These are phyloP conservation scores for Rhodotorula mucilaginosa DNA, from an alignment of 1,284 basidiomycete genomes.

Conservation along the genomic window DNA sequence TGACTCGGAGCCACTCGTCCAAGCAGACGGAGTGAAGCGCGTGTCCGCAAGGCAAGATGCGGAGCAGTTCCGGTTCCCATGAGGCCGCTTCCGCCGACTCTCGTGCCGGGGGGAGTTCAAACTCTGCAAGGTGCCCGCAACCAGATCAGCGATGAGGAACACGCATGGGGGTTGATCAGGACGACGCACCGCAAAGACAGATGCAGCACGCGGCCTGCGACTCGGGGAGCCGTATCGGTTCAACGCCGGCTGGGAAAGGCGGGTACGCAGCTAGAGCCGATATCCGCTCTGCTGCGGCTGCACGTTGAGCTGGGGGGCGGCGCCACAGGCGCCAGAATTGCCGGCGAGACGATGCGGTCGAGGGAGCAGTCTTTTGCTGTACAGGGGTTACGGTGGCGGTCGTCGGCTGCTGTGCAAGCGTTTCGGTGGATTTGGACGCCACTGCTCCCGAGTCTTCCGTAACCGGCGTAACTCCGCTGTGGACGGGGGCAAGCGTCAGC, in stretches of 20 bases:
- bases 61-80: slow-evolving; percentile 19
- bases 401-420: neutral
- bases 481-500: neutral
- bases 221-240: slow-evolving; percentile 16
- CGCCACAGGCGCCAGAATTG: slow-evolving; percentile 30
- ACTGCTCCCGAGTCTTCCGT: neutral
- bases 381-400: neutral
- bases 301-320: neutral
- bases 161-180: neutral
- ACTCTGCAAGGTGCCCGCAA: slow-evolving; percentile 11
- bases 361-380: neutral
- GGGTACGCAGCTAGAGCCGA: neutral
- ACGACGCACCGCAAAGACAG: slow-evolving; percentile 22
- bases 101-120: slow-evolving; percentile 24
- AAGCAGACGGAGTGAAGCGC: slow-evolving; percentile 30
- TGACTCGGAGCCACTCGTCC: slow-evolving; percentile 27
- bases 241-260: slow-evolving; percentile 19
- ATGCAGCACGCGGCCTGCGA: slow-evolving; percentile 33
- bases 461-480: slow-evolving; percentile 2
- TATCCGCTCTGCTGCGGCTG: neutral
- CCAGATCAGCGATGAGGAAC: neutral
- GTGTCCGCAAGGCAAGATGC: slow-evolving; percentile 32
- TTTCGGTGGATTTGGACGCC: neutral
- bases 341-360: neutral
- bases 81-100: neutral